Evolutionary conservation across 352 stramenopile genomes (phyloP).

Genomic region (Pythium apleroticum): DNA sequence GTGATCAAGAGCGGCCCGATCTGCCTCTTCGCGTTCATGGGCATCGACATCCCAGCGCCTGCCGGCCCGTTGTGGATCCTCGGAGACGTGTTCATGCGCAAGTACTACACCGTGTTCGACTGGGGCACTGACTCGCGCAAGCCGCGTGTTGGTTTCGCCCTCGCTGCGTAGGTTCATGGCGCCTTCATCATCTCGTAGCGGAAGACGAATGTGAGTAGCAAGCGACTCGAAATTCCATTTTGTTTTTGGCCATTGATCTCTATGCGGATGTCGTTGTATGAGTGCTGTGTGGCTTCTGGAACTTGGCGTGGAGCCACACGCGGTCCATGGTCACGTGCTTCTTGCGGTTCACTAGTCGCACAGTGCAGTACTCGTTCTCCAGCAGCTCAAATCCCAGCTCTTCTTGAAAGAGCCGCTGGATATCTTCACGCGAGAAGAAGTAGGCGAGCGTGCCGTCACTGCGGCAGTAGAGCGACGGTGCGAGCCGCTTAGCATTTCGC

Average conservation of each 20-base stretch:
- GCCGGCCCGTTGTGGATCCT: conserved; percentile 84
- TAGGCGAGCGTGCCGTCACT: conserved; percentile 76
- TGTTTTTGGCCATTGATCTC: background rate
- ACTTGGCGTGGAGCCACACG: conserved; percentile 81
- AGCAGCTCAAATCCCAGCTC: conserved; percentile 45
- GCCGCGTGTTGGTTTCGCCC: conserved; percentile 85
- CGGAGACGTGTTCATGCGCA: conserved; percentile 95
- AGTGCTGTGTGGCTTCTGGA: conserved; percentile 37
- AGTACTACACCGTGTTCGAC: conserved; percentile 95
- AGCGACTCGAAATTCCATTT: background rate
- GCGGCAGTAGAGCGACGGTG: conserved; percentile 61
- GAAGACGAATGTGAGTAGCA: background rate
- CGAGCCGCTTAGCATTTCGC: conserved; percentile 69
- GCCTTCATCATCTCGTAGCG: background rate
- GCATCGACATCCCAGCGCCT: conserved; percentile 91
- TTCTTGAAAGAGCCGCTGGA: conserved; percentile 44
- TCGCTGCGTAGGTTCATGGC: conserved; percentile 48
- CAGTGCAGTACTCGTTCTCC: conserved; percentile 78
- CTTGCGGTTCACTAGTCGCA: conserved; percentile 73
- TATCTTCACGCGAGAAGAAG: conserved; percentile 71
- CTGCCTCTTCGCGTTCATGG: conserved; percentile 97
- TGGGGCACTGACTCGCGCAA: conserved; percentile 74
- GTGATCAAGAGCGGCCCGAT: conserved; percentile 89
- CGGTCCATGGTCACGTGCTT: conserved; percentile 72
- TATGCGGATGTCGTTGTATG: background rate